Base-by-base conservation (phyloP, 257 asterid genomes). In the Craterostigma plantagineum region DNA sequence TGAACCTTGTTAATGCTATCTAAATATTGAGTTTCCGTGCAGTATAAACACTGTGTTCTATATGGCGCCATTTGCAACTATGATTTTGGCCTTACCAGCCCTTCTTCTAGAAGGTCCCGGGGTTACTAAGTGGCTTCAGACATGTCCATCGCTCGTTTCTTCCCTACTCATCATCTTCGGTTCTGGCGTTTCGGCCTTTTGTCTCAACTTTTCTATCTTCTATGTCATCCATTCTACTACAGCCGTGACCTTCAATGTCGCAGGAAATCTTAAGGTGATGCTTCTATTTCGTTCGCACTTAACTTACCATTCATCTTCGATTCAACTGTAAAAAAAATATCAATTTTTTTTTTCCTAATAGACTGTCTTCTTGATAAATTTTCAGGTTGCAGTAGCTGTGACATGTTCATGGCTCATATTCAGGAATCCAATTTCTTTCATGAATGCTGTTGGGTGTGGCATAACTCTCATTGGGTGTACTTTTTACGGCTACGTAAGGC, bases 341-440 rank as follows among this genome's bases (percentile, higher is more conserved):
- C 30, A 6, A 23, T 23, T 23, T 23, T 23, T 23, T 23, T 23
- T 23, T 23, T 23, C n/a, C n/a, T n/a, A n/a, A 6, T 23, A 6
- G 30, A 6, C 30, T 23, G 30, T 6, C 30, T 23, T n/a, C n/a
- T n/a, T 14, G 7, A 5, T 38, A 10, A 14, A 38, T n/a, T n/a
- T n/a, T n/a, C 61, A 86, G 97, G 97, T 86, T 56, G 95, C 97
- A 0, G 97, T 86, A 37, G 97, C 97, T 10, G 79, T 86, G 40
- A 73, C 91, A 9, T 78, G 75, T 63, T 86, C 97, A 17, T 86
- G 97, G 97, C 61, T 86, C 42, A 86, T 86, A 18, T 86, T 86
- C 64, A 62, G 68, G 30, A 86, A 86, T 53, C 97, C 97, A 15
- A 81, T 86, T 47, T 75, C 97, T 5, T 38, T 57, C 50, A 62